phyloP scores from a whole-genome alignment of 2,329 filamentous ascomycete genomes.

The Talaromyces rugulosus region DNA sequence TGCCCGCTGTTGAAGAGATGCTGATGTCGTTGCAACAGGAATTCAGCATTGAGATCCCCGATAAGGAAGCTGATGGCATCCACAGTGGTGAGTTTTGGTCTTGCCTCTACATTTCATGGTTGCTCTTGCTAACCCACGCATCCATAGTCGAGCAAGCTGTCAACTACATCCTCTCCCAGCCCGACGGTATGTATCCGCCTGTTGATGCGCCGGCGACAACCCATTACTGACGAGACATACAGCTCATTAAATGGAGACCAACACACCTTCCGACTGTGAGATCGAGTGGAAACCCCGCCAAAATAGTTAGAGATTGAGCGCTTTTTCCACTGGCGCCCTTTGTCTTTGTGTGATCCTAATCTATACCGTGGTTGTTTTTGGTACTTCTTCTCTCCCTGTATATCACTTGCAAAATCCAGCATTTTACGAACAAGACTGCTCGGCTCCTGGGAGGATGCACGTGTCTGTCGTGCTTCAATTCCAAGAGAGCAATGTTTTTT shows the following conservation, averaged over 20 bases:
- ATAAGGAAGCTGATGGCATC: slow-evolving; percentile 92
- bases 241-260: slow-evolving; percentile 35
- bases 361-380: slow-evolving; percentile 30
- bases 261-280: slow-evolving; percentile 26
- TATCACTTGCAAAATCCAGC: slow-evolving; percentile 31
- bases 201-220: slow-evolving; percentile 20
- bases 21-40: slow-evolving; percentile 45
- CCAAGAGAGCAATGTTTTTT: neutral
- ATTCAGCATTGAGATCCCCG: slow-evolving; percentile 93
- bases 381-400: slow-evolving; percentile 39
- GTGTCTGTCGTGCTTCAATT: neutral
- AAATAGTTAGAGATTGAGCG: slow-evolving; percentile 26
- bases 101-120: slow-evolving; percentile 8
- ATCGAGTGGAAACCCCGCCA: slow-evolving; percentile 24
- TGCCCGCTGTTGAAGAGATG: neutral
- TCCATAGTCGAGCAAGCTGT: slow-evolving; percentile 82
- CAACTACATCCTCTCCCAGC: slow-evolving; percentile 88
- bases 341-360: slow-evolving; percentile 27
- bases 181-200: slow-evolving; percentile 66
- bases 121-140: slow-evolving; percentile 10
- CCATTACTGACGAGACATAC: slow-evolving; percentile 1
- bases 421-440: slow-evolving; percentile 4
- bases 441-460: too few species aligned
- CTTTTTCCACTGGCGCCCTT: slow-evolving; percentile 21
- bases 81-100: slow-evolving; percentile 70